Evolutionary conservation across 352 stramenopile species (phyloP).

Genomic region (Phytopythium montanum): DNA sequence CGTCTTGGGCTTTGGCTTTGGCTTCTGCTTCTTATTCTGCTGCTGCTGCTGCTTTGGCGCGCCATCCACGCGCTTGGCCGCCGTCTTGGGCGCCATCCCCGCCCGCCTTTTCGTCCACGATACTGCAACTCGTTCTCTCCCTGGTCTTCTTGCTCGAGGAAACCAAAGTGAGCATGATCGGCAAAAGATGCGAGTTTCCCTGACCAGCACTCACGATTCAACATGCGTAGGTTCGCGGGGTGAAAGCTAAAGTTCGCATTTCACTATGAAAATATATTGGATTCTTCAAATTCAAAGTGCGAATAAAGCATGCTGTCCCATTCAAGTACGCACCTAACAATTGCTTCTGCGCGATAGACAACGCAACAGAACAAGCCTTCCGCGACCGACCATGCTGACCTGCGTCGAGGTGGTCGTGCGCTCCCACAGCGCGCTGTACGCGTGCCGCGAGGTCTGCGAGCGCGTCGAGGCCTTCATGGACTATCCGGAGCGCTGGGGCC

Average conservation of each 20-base stretch:
- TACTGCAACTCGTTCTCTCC: background rate
- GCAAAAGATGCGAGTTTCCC: conserved; percentile 1
- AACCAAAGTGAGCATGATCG: background rate
- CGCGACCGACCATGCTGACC: background rate
- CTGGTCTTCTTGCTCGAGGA: background rate
- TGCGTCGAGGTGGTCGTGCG: conserved; percentile 33
- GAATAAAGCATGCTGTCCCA: background rate
- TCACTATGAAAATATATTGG: background rate
- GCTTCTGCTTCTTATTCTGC: conserved; percentile 11
- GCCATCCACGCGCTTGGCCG: background rate
- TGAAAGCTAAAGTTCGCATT: background rate
- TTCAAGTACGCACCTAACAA: background rate
- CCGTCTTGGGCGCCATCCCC: background rate
- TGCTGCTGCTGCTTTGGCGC: conserved; percentile 10
- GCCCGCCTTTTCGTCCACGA: background rate
- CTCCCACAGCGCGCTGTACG: conserved; percentile 19
- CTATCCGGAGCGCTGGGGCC: conserved; percentile 43
- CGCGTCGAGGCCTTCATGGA: conserved; percentile 54
- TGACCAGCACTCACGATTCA: conserved; percentile 3
- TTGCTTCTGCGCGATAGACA: background rate
- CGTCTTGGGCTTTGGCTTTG: conserved; percentile 6
- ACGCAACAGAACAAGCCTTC: background rate
- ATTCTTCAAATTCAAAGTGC: background rate
- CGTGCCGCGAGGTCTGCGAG: conserved; percentile 26
- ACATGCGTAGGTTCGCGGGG: background rate